Evolutionary conservation across 1,284 basidiomycete species (phyloP).

Genomic region (Ustilago xerochloae): DNA sequence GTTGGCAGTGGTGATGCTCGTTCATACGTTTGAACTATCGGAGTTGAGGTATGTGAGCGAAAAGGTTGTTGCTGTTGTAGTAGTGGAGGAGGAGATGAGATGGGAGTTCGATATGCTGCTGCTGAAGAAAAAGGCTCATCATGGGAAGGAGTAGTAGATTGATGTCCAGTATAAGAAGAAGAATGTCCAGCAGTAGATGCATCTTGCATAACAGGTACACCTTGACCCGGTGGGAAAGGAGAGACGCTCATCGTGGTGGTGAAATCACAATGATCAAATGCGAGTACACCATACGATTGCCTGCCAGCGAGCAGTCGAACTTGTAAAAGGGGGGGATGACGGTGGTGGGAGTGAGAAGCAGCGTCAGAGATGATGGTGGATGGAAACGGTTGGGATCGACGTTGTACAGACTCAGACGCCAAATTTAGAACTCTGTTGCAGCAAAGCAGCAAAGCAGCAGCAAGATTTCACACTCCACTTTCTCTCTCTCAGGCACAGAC

Average conservation of each 20-base stretch:
- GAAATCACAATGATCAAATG: background rate
- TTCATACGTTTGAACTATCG: conserved; percentile 7
- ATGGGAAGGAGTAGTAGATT: background rate
- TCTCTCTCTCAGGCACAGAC: background rate
- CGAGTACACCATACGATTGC: background rate
- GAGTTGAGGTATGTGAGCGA: background rate
- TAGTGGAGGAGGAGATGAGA: conserved; percentile 20
- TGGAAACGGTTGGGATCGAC: background rate
- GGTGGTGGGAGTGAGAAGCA: too few relatives aligned
- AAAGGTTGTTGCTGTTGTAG: too few relatives aligned
- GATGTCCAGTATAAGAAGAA: background rate
- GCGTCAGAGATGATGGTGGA: background rate
- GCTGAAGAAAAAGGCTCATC: conserved; percentile 35
- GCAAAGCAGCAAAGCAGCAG: background rate
- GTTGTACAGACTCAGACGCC: background rate
- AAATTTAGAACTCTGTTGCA: conserved; percentile 31
- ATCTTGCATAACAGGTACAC: background rate
- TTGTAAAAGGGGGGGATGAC: background rate
- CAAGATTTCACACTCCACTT: conserved; percentile 9
- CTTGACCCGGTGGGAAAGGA: conserved; percentile 19
- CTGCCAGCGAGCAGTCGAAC: too few relatives aligned
- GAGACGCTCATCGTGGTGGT: conserved; percentile 31
- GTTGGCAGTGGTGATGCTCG: conserved; percentile 7
- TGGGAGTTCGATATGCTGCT: conserved; percentile 30
- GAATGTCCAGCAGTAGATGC: background rate